phyloP scores from a whole-genome alignment of 2,329 filamentous ascomycete species.

The Diplodia sapinea region DNA sequence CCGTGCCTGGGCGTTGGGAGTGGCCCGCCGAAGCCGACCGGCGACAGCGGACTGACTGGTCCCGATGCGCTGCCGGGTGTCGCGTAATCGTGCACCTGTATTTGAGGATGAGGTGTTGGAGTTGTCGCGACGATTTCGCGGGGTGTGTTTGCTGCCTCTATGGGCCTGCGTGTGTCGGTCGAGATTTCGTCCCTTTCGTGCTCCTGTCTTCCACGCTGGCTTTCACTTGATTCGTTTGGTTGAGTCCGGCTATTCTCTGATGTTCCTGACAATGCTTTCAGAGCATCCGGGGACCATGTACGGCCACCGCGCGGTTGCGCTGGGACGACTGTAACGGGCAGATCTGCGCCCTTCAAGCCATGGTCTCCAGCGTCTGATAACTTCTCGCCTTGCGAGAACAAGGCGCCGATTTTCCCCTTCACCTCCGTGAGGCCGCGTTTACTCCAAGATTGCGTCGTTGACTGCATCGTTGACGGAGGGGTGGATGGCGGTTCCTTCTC shows the following conservation, averaged over 20 bases:
- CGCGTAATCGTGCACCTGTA: conserved; percentile 22
- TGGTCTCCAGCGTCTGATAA: conserved; percentile 48
- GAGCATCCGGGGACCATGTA: conserved; percentile 59
- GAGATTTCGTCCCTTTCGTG: background rate
- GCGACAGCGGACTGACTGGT: conserved; percentile 5
- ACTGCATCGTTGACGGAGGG: background rate
- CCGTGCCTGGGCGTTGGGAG: background rate
- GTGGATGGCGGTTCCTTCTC: conserved; percentile 39
- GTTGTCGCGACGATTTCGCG: background rate
- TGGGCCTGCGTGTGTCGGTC: background rate
- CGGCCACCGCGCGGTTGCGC: conserved; percentile 60
- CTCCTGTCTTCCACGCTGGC: background rate
- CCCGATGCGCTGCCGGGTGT: conserved; percentile 11
- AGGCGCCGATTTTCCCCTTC: conserved; percentile 53
- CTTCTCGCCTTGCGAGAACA: conserved; percentile 56
- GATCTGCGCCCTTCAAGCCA: conserved; percentile 46
- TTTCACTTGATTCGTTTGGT: background rate
- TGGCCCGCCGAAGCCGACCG: conserved; percentile 7
- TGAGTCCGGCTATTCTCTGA: background rate
- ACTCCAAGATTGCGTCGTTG: conserved; percentile 39
- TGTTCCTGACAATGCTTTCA: conserved; percentile 22
- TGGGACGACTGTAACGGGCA: conserved; percentile 67
- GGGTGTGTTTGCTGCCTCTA: background rate
- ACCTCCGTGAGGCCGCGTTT: conserved; percentile 53
- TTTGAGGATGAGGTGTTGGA: background rate